phyloP scores from a whole-genome alignment of 768 basidiomycete species.

The Mycena leptocephala region DNA sequence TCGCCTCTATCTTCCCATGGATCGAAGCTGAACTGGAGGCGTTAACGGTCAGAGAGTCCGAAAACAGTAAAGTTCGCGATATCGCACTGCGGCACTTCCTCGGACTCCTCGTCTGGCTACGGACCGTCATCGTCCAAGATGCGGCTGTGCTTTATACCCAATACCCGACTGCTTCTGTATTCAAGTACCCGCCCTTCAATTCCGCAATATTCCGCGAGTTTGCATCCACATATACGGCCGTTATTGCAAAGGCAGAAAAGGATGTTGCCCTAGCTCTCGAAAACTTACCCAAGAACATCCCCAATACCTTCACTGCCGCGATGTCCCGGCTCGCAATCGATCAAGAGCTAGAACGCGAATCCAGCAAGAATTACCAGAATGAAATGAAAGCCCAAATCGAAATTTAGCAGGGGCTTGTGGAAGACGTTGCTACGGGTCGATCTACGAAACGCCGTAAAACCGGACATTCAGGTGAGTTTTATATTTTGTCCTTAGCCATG shows the following conservation, averaged over 20 bases:
- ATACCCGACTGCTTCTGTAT: constrained; percentile 42
- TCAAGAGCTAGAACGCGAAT: background rate
- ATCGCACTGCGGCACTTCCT: constrained; percentile 48
- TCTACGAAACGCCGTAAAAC: too few species aligned
- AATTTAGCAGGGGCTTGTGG: too few species aligned
- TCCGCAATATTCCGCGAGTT: constrained; percentile 39
- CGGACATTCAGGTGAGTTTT: too few species aligned
- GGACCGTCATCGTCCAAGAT: constrained; percentile 53
- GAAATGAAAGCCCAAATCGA: too few species aligned
- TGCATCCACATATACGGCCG: constrained; percentile 17
- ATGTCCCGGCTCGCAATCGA: background rate
- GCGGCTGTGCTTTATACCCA: constrained; percentile 44
- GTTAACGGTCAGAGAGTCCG: background rate
- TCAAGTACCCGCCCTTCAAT: constrained; percentile 46
- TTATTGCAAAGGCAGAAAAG: constrained; percentile 37
- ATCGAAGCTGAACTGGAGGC: constrained; percentile 37
- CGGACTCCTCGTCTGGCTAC: constrained; percentile 41
- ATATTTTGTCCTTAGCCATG: too few species aligned
- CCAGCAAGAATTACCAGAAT: too few species aligned
- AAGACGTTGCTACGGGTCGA: too few species aligned
- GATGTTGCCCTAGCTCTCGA: constrained; percentile 35
- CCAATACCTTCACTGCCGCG: background rate
- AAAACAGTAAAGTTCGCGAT: constrained; percentile 30
- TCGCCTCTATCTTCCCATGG: constrained; percentile 45
- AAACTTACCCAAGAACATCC: constrained; percentile 42